Evolutionary conservation across 1,284 basidiomycete genomes (phyloP), one percentile per base, ranked within the genome.

Genomic region (Cutaneotrichosporon curvatum): DNA sequence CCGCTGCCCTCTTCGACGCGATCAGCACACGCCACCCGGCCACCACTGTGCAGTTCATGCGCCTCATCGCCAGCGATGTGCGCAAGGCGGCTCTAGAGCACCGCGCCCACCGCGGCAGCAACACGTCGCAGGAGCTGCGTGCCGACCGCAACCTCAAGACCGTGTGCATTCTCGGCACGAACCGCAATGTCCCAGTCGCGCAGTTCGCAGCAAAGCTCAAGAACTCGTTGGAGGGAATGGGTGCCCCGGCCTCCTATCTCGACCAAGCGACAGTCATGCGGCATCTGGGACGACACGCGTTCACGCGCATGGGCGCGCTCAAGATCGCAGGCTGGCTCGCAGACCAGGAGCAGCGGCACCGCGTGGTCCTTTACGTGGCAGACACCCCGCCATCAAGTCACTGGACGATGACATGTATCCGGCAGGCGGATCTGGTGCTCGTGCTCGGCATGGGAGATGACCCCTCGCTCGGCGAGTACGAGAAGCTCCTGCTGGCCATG

Each of bases 331-430:
- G 86, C 7, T 95, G 91, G 91, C 74, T 96, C 6, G 87, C 92
- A 15, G 90, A 96, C 68, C 87, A 89, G 63, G 91, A 96, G 67
- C 87, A 95, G 71, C 80, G 86, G 62, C 91, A 85, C 63, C 79
- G 87, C 20, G 91, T 83, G 2, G 90, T 96, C 0, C 76, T 96
- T 10, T 96, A 96, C 65, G 88, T 96, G 19, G 91, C 87, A 3
- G 90, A 96, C 70, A 89, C 90, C 0, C 82, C 89, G 0, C 88
- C 91, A 19, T 85, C 82, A 45, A 90, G 86, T 53, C 84, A 87
- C 18, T 96, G 92, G 91, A 95, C 91, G n/a, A 83, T 92, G 70
- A 96, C 90, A 1, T 95, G 90, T 63, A 91, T 96, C 53, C 80
- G 88, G 21, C 90, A 91, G 81, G 95, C 95, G 12, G 94, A 98